Evolutionary conservation across 2,329 filamentous ascomycete species (phyloP).

Genomic region (Emergomyces orientalis): DNA sequence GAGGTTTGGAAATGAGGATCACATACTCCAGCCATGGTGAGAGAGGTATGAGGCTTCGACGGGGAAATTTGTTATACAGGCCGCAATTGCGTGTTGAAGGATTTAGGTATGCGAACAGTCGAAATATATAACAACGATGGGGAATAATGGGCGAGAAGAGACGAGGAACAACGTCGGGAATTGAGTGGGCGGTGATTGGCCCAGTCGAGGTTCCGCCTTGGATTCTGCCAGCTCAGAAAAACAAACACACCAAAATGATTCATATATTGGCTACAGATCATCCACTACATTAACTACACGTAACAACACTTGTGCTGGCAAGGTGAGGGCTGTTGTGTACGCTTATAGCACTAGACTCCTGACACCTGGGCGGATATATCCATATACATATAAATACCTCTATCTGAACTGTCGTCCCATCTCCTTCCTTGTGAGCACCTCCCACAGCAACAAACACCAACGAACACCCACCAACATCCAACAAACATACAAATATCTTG

Average conservation of each 20-base stretch:
- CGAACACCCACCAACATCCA: neutral
- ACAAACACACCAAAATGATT: neutral
- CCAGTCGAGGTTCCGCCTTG: constrained; percentile 1
- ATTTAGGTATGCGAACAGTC: neutral
- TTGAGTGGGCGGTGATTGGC: constrained; percentile 13
- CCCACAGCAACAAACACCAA: neutral
- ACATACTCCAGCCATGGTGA: constrained; percentile 54
- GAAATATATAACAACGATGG: neutral
- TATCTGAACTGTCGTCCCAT: neutral
- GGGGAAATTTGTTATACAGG: neutral
- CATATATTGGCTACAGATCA: neutral
- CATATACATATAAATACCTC: neutral
- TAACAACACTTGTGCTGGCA: neutral
- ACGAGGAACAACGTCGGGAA: constrained; percentile 12
- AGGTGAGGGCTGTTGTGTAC: neutral
- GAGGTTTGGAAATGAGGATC: neutral
- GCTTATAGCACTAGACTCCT: neutral
- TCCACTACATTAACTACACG: neutral
- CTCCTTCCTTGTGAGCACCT: neutral
- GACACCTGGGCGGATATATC: neutral
- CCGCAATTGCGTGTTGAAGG: constrained; percentile 1
- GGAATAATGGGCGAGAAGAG: neutral
- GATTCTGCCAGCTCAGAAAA: constrained; percentile 2
- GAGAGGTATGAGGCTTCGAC: constrained; percentile 13
- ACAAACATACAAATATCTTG: constrained; percentile 9